Percentiles rank a stretch among this genome's conserved stretches.
Evolutionary conservation across 441 rosid species (phyloP).

Genomic region (Corymbia calophylla): DNA sequence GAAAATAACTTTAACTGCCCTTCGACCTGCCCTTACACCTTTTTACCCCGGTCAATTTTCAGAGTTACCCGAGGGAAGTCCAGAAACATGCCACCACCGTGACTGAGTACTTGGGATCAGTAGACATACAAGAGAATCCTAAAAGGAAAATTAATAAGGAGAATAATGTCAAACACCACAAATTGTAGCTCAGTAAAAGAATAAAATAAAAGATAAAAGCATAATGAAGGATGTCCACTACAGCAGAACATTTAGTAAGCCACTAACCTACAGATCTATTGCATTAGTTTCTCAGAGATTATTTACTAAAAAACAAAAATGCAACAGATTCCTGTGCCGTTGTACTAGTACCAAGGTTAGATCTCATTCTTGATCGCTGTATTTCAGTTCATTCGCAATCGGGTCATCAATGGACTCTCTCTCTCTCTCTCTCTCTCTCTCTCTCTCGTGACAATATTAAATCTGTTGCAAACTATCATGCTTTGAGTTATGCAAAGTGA

Average conservation of each 20-base stretch:
- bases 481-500: neutral
- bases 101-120: neutral
- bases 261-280: neutral
- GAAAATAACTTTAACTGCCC: neutral
- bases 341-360: neutral
- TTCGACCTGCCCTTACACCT: neutral
- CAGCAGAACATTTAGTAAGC: neutral
- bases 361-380: neutral
- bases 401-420: neutral
- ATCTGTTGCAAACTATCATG: neutral
- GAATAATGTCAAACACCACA: neutral
- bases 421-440: too few species aligned
- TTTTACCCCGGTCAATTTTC: neutral
- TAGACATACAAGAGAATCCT: neutral
- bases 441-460: neutral
- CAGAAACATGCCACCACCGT: neutral
- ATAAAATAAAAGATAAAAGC: neutral
- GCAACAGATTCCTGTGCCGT: neutral
- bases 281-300: neutral
- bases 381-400: neutral
- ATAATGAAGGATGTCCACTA: neutral
- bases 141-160: neutral
- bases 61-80: neutral
- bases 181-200: neutral
- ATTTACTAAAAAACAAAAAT: neutral